Conservation (phyloP, 2,329 filamentous ascomycete species). For the Scedosporium minutisporum region DNA sequence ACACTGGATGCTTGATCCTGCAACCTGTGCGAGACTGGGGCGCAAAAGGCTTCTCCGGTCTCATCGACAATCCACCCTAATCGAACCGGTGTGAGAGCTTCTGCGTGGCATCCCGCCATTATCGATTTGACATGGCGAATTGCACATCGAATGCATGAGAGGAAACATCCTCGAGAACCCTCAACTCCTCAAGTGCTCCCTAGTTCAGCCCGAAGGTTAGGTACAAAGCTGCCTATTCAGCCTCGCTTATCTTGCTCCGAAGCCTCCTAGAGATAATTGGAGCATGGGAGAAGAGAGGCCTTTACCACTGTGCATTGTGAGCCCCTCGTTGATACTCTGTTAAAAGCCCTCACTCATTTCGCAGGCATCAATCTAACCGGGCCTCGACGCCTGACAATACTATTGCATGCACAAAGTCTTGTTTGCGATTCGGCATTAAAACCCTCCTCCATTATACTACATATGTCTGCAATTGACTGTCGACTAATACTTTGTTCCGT, state of each 20-base stretch:
- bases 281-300: neutral
- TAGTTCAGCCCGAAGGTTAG: neutral
- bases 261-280: neutral
- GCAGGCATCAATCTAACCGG: neutral
- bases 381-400: neutral
- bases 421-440: neutral
- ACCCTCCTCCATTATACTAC: neutral
- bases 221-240: neutral
- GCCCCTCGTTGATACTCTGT: neutral
- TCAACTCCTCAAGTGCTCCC: neutral
- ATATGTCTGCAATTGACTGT: neutral
- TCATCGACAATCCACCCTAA: neutral
- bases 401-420: neutral
- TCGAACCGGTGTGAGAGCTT: neutral
- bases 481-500: too few relatives aligned
- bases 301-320: neutral
- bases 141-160: neutral
- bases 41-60: neutral
- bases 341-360: neutral
- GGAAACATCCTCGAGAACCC: neutral
- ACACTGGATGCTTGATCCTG: neutral
- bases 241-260: neutral
- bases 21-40: neutral
- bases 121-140: neutral
- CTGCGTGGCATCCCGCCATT: neutral